Evolutionary conservation across 23 red algal genomes (phyloP).

Genomic region (Pyropia yezoensis): DNA sequence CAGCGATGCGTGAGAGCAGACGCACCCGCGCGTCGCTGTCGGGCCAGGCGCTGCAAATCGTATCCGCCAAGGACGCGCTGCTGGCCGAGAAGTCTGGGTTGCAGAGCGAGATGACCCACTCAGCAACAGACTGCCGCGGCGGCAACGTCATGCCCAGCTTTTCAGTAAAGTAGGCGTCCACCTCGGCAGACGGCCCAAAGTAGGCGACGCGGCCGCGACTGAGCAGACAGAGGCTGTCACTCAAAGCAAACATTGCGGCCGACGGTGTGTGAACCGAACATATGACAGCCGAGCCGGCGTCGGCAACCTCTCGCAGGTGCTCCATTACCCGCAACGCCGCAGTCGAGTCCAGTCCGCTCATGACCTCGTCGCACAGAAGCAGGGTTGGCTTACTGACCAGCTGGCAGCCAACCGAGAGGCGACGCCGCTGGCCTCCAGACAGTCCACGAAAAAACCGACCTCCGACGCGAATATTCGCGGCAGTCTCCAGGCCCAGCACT

Average conservation of each 20-base stretch:
- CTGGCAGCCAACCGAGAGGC: constrained; percentile 70
- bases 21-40: constrained; percentile 19
- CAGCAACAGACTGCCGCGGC: constrained; percentile 27
- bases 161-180: constrained; percentile 28
- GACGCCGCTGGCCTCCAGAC: constrained; percentile 80
- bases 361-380: constrained; percentile 85
- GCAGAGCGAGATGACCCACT: constrained; percentile 55
- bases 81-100: constrained; percentile 79
- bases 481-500: constrained; percentile 39
- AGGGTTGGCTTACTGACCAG: constrained; percentile 52
- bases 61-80: background rate
- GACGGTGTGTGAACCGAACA: constrained; percentile 71
- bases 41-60: constrained; percentile 32
- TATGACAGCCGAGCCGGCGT: constrained; percentile 51
- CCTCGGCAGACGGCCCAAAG: constrained; percentile 51
- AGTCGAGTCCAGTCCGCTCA: constrained; percentile 74
- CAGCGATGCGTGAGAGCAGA: too few species aligned
- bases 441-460: constrained; percentile 68
- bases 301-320: constrained; percentile 48
- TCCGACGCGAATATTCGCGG: constrained; percentile 58
- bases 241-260: constrained; percentile 72
- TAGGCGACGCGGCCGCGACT: constrained; percentile 55
- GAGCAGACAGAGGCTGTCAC: constrained; percentile 69
- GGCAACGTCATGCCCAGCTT: constrained; percentile 45
- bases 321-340: constrained; percentile 58